phyloP scores from a whole-genome alignment of 257 asterid species.

The Plantago ovata region DNA sequence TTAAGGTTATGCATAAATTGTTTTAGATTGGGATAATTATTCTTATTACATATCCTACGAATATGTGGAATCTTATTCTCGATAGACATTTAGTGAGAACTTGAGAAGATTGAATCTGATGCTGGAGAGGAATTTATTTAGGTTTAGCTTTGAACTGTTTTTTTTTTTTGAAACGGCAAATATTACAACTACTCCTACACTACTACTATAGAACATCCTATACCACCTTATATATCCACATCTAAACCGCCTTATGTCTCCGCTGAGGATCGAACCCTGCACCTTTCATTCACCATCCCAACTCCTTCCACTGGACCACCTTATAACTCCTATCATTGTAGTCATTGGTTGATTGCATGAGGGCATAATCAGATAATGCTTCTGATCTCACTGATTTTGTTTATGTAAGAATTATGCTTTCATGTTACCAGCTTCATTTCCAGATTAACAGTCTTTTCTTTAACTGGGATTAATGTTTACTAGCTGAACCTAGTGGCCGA shows the following conservation, averaged over 20 bases:
- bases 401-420: background rate
- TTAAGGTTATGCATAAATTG: constrained; percentile 44
- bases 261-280: no score
- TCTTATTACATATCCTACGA: constrained; percentile 7
- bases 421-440: background rate
- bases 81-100: constrained; percentile 6
- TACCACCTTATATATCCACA: no score
- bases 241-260: no score
- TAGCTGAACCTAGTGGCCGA: constrained; percentile 7
- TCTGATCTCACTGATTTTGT: constrained; percentile 4
- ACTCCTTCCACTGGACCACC: no score
- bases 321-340: no score
- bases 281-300: no score
- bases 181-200: no score
- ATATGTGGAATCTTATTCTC: constrained; percentile 11
- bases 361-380: constrained; percentile 3
- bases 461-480: no score
- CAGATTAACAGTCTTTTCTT: constrained; percentile 3
- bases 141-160: constrained; percentile 4
- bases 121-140: background rate
- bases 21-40: constrained; percentile 15
- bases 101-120: background rate
- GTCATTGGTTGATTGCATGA: constrained; percentile 3
- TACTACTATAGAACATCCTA: no score
- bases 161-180: no score